Conservation (phyloP, 441 rosid species). For the Syzygium syzygioides region DNA sequence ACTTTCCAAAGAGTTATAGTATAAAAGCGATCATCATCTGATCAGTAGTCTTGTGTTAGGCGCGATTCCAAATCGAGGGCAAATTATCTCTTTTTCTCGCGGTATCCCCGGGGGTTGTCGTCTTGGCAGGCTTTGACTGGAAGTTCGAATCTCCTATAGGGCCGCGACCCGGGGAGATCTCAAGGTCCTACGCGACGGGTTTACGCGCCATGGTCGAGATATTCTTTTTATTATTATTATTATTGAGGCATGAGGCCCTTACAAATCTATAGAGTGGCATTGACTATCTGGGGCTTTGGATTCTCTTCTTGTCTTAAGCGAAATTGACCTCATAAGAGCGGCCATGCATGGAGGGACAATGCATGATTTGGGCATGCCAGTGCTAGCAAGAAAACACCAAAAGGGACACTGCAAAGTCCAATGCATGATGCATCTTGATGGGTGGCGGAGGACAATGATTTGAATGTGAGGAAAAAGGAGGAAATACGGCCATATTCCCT, state of each 20-base stretch:
- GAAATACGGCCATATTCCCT: neutral
- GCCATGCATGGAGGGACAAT: neutral
- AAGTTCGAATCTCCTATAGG: neutral
- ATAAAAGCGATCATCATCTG: neutral
- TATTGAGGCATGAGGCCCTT: neutral
- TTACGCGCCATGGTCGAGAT: no score
- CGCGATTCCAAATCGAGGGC: neutral
- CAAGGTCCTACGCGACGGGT: no score
- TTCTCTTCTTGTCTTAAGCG: neutral
- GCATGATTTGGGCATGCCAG: neutral
- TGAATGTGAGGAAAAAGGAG: neutral
- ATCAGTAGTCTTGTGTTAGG: neutral
- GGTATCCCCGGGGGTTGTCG: neutral
- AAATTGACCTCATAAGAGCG: neutral
- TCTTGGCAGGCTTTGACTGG: neutral
- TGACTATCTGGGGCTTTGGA: neutral
- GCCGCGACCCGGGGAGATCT: accelerated
- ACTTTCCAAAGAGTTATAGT: accelerated
- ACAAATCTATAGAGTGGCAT: neutral
- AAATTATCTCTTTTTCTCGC: neutral
- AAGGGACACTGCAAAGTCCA: neutral
- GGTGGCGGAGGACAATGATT: neutral
- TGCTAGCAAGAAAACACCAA: neutral
- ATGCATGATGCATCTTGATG: neutral
- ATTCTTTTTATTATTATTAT: no score